phyloP scores from a whole-genome alignment of 371 early-diverging fungal genomes.

The Rhizopus arrhizus region DNA sequence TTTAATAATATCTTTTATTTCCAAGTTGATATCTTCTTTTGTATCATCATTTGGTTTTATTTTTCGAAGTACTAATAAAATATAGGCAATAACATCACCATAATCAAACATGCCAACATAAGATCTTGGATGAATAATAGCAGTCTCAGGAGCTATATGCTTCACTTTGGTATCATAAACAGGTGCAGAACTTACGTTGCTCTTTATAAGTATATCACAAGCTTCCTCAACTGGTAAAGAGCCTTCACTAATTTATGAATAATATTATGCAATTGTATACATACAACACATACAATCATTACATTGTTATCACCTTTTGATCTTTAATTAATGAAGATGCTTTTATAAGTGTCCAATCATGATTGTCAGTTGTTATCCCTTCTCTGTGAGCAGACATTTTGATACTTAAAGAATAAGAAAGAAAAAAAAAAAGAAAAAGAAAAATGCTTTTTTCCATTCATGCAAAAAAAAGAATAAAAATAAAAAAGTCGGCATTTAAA shows the following conservation, averaged over 20 bases:
- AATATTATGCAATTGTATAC: background rate
- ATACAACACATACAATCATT: conserved; percentile 5
- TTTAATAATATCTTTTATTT: conserved; percentile 56
- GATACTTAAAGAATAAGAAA: background rate
- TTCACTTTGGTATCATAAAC: conserved; percentile 57
- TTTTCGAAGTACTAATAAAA: conserved; percentile 31
- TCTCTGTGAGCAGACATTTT: conserved; percentile 41
- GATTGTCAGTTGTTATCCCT: conserved; percentile 52
- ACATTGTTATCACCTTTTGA: conserved; percentile 63
- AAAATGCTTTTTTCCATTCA: no score
- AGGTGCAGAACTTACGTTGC: conserved; percentile 71
- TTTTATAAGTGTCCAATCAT: conserved; percentile 63
- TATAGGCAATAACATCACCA: conserved; percentile 63
- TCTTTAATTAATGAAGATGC: conserved; percentile 51
- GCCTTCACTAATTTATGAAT: conserved; percentile 36
- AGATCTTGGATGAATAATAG: conserved; percentile 31
- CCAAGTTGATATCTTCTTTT: conserved; percentile 33
- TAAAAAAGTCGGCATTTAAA: no score
- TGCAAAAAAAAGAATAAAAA: no score
- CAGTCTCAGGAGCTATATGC: background rate
- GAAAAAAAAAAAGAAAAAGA: background rate
- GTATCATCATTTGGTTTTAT: conserved; percentile 15
- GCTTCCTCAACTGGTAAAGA: conserved; percentile 49
- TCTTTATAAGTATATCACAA: conserved; percentile 42
- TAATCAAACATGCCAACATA: conserved; percentile 81